These are phyloP conservation scores for Gracilaria gracilis DNA, from an alignment of 23 red algal species.

Conservation along the genomic window DNA sequence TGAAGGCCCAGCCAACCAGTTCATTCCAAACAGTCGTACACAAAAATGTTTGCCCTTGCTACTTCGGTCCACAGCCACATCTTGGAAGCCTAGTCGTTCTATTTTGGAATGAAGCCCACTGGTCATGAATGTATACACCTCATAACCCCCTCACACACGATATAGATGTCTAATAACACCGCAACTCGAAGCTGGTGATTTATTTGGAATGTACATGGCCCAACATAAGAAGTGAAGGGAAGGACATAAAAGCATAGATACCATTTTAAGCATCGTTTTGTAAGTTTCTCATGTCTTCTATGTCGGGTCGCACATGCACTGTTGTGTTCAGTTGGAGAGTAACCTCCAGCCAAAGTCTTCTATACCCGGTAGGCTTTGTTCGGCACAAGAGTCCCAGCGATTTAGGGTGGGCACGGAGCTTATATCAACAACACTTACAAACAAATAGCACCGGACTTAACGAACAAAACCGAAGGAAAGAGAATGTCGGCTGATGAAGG, in stretches of 20 bases:
- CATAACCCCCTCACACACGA: neutral
- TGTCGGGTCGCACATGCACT: neutral
- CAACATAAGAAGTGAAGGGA: neutral
- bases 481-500: constrained; percentile 38
- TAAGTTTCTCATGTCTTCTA: neutral
- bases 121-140: neutral
- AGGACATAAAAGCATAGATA: neutral
- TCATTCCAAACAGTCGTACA: neutral
- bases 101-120: neutral
- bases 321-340: neutral
- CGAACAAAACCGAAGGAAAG: neutral
- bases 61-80: neutral
- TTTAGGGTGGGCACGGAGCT: neutral
- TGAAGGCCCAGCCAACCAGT: neutral
- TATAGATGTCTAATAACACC: constrained; percentile 2
- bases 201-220: neutral
- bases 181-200: neutral
- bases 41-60: neutral
- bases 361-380: neutral
- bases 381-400: neutral
- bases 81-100: neutral
- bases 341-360: neutral
- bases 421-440: neutral
- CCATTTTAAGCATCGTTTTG: neutral
- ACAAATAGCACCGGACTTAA: neutral